phyloP scores from a whole-genome alignment of 371 early-diverging fungal genomes.

The Mucor mucedo region DNA sequence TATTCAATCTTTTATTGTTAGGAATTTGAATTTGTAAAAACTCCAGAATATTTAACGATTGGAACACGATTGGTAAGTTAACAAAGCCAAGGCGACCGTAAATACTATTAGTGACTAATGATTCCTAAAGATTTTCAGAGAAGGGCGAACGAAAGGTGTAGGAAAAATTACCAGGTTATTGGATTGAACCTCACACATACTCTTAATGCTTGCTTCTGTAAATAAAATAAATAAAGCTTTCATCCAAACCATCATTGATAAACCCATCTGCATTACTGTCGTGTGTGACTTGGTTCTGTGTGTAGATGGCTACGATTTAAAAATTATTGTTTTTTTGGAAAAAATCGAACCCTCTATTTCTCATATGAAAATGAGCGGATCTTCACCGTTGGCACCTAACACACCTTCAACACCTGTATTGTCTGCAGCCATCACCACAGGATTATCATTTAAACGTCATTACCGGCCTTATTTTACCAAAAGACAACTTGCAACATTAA shows the following conservation, averaged over 20 bases:
- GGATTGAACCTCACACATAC: neutral
- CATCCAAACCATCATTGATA: too few relatives aligned
- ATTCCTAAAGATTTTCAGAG: slow-evolving; percentile 65
- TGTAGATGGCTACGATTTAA: too few relatives aligned
- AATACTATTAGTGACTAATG: neutral
- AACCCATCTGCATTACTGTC: too few relatives aligned
- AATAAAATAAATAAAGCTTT: too few relatives aligned
- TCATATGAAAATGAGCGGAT: slow-evolving; percentile 14
- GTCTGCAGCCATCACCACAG: slow-evolving; percentile 34
- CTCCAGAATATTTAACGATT: slow-evolving; percentile 82
- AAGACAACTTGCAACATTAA: slow-evolving; percentile 41
- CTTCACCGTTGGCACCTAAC: slow-evolving; percentile 24
- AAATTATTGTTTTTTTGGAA: neutral
- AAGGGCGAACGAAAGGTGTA: slow-evolving; percentile 91
- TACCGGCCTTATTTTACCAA: slow-evolving; percentile 52
- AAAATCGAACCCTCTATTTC: neutral
- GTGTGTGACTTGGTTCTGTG: too few relatives aligned
- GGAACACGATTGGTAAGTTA: slow-evolving; percentile 65
- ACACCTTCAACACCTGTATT: slow-evolving; percentile 35
- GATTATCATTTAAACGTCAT: slow-evolving; percentile 40
- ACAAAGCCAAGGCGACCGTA: neutral
- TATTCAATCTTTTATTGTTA: slow-evolving; percentile 8
- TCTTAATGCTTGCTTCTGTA: too few relatives aligned
- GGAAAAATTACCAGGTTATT: slow-evolving; percentile 76
- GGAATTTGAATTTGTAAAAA: slow-evolving; percentile 79